Evolutionary conservation across 441 rosid species (phyloP).

Genomic region (Erodium moschatum): DNA sequence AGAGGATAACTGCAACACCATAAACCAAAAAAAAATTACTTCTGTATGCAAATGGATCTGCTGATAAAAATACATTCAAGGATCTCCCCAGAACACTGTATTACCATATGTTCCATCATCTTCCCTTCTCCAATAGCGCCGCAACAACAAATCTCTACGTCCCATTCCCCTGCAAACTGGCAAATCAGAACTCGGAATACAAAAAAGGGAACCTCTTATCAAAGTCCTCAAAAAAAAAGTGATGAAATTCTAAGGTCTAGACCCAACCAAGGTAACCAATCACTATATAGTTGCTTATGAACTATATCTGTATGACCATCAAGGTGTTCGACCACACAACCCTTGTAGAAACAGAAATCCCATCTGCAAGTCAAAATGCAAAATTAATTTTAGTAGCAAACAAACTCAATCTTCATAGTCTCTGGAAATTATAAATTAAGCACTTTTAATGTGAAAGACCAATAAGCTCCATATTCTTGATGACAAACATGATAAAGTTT

Average conservation of each 20-base stretch:
- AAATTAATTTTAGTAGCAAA: slow-evolving; percentile 16
- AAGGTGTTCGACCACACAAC: slow-evolving; percentile 80
- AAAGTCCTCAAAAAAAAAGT: slow-evolving; percentile 9
- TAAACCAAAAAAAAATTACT: slow-evolving; percentile 23
- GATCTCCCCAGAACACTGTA: slow-evolving; percentile 15
- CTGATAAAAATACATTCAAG: slow-evolving; percentile 16
- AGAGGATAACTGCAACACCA: slow-evolving; percentile 67
- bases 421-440: neutral
- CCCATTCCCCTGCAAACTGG: slow-evolving; percentile 66
- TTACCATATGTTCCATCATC: slow-evolving; percentile 95
- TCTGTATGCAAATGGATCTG: slow-evolving; percentile 14
- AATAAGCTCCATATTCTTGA: neutral
- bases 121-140: slow-evolving; percentile 97
- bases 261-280: slow-evolving; percentile 87
- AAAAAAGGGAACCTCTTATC: slow-evolving; percentile 14
- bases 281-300: slow-evolving; percentile 75
- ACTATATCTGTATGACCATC: slow-evolving; percentile 93
- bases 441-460: neutral
- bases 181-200: slow-evolving; percentile 20
- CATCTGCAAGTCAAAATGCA: slow-evolving; percentile 48
- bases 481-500: neutral
- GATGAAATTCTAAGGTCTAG: slow-evolving; percentile 12
- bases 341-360: slow-evolving; percentile 95
- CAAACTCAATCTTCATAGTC: neutral
- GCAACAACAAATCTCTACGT: slow-evolving; percentile 70